Evolutionary conservation across 1,284 basidiomycete species (phyloP).

Genomic region (Somion occarium): DNA sequence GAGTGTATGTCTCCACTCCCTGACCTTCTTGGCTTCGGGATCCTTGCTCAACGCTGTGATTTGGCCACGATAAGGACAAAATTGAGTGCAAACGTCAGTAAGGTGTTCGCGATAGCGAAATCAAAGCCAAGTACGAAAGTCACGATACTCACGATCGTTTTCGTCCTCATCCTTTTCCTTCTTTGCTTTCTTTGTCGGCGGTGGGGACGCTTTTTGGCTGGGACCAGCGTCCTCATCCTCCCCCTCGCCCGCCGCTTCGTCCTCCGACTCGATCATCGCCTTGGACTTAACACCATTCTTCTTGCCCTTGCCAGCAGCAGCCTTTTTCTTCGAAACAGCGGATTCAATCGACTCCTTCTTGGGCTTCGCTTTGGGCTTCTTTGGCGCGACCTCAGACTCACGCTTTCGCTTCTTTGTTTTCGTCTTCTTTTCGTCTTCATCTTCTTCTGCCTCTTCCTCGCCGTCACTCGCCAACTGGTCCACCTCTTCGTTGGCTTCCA

Average conservation of each 20-base stretch:
- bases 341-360: constrained; percentile 52
- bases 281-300: constrained; percentile 63
- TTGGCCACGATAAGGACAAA: constrained; percentile 6
- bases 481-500: constrained; percentile 60
- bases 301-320: constrained; percentile 40
- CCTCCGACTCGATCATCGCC: constrained; percentile 69
- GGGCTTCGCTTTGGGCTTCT: constrained; percentile 37
- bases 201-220: constrained; percentile 54
- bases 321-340: constrained; percentile 30
- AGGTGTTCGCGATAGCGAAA: too few relatives aligned
- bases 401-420: constrained; percentile 47
- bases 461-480: constrained; percentile 65
- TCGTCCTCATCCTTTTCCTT: constrained; percentile 59
- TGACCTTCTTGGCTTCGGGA: constrained; percentile 72
- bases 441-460: constrained; percentile 51
- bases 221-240: constrained; percentile 41
- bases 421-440: constrained; percentile 40
- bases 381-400: constrained; percentile 36
- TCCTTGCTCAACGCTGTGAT: constrained; percentile 35
- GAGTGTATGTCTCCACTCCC: constrained; percentile 86
- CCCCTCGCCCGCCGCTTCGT: constrained; percentile 49
- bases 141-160: constrained; percentile 42
- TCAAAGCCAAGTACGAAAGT: too few relatives aligned
- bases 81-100: neutral
- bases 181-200: constrained; percentile 64